These are phyloP conservation scores for Dunaliella primolecta DNA, from an alignment of 139 green algal species.

Conservation along the genomic window DNA sequence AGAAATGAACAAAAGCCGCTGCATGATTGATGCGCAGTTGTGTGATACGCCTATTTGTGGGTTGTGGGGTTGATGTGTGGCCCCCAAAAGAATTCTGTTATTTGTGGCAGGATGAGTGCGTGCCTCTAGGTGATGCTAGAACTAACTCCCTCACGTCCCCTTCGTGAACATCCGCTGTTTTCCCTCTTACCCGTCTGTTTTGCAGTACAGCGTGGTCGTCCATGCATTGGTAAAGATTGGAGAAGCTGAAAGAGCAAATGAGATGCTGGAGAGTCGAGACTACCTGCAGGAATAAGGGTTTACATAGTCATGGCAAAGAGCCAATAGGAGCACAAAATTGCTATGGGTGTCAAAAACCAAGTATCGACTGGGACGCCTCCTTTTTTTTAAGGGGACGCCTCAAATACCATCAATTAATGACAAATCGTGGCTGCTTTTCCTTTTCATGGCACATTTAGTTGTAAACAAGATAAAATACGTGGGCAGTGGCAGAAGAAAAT, in stretches of 20 bases:
- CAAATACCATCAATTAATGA: too few species aligned
- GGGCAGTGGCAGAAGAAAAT: neutral
- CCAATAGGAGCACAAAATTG: too few species aligned
- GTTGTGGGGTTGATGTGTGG: neutral
- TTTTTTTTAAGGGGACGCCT: too few species aligned
- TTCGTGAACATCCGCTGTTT: neutral
- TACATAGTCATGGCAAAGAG: neutral
- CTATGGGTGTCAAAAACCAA: too few species aligned
- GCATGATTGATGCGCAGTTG: too few species aligned
- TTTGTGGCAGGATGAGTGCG: neutral
- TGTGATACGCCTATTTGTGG: neutral
- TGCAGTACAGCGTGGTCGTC: neutral
- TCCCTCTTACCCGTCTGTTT: neutral
- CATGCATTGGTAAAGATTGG: neutral
- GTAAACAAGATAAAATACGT: neutral
- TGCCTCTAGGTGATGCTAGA: neutral
- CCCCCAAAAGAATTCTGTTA: neutral
- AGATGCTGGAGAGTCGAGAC: neutral
- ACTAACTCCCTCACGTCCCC: neutral
- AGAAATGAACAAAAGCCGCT: too few species aligned
- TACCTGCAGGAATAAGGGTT: neutral
- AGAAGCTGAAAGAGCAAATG: neutral
- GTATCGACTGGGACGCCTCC: too few species aligned
- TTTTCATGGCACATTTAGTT: too few species aligned
- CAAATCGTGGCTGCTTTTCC: too few species aligned